Evolutionary conservation across 352 stramenopile species (phyloP).

Genomic region (Pseudoperonospora humuli): DNA sequence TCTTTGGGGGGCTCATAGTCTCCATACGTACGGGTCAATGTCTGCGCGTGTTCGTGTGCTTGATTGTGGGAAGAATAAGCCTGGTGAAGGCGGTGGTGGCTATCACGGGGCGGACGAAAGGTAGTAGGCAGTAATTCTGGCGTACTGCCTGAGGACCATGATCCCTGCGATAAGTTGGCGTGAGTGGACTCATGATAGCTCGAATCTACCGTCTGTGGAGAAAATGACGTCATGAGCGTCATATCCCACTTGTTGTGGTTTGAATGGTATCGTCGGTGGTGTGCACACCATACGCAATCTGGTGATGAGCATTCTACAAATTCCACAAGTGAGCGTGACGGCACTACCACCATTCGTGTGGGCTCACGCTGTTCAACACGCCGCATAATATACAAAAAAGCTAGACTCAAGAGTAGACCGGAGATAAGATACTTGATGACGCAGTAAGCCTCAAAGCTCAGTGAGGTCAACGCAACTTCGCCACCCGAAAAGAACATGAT

Average conservation of each 20-base stretch:
- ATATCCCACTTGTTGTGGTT: slow-evolving; percentile 56
- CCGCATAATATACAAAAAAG: slow-evolving; percentile 72
- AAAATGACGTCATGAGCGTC: slow-evolving; percentile 47
- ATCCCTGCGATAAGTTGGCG: slow-evolving; percentile 30
- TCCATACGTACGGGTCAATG: slow-evolving; percentile 15
- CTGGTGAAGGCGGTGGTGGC: slow-evolving; percentile 22
- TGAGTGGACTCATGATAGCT: slow-evolving; percentile 45
- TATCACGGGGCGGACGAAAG: slow-evolving; percentile 17
- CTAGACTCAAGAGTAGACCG: slow-evolving; percentile 39
- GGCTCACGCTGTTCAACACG: slow-evolving; percentile 57
- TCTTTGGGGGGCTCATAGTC: slow-evolving; percentile 18
- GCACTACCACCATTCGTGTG: slow-evolving; percentile 40
- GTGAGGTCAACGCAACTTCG: slow-evolving; percentile 15
- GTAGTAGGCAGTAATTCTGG: slow-evolving; percentile 8
- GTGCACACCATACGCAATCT: slow-evolving; percentile 61
- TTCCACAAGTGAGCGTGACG: slow-evolving; percentile 45
- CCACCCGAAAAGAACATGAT: slow-evolving; percentile 27
- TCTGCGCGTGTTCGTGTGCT: slow-evolving; percentile 3
- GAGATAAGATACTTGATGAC: slow-evolving; percentile 52
- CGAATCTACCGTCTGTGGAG: slow-evolving; percentile 48
- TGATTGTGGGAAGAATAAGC: slow-evolving; percentile 8
- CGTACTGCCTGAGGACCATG: slow-evolving; percentile 30
- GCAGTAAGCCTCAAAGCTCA: slow-evolving; percentile 34
- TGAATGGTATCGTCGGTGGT: slow-evolving; percentile 56
- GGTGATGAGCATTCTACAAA: slow-evolving; percentile 66